phyloP scores from a whole-genome alignment of 75 land plant genomes.

The Chamaecyparis obtusa region DNA sequence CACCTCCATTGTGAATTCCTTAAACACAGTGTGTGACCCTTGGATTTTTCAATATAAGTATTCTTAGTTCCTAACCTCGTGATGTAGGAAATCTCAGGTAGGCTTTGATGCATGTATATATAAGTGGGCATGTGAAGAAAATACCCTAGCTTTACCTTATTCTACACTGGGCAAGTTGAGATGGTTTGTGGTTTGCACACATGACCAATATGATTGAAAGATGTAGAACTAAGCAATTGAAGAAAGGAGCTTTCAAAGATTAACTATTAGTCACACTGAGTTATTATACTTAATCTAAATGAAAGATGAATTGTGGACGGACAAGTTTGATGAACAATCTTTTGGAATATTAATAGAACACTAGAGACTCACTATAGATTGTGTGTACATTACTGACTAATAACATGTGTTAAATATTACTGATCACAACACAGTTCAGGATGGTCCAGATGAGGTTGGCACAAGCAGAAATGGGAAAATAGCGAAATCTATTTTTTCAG shows the following conservation, averaged over 20 bases:
- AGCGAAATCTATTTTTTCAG: no score
- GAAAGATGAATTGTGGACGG: no score
- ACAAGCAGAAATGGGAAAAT: no score
- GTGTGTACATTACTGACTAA: background rate
- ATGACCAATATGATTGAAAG: background rate
- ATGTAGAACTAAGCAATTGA: background rate
- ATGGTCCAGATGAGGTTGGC: no score
- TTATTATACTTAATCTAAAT: no score
- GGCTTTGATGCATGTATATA: background rate
- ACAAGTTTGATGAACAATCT: background rate
- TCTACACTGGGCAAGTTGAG: background rate
- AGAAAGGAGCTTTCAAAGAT: background rate
- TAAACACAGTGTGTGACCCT: background rate
- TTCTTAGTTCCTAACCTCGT: background rate
- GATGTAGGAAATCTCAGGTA: background rate
- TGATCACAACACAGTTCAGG: no score
- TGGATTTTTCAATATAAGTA: background rate
- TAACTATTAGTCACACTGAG: no score
- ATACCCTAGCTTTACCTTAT: background rate
- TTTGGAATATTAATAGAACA: background rate
- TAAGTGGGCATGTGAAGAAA: background rate
- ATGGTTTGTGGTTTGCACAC: background rate
- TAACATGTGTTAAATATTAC: no score
- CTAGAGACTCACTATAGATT: background rate
- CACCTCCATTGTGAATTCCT: background rate